Conservation (phyloP, 257 asterid genomes). For the Buddleja alternifolia region DNA sequence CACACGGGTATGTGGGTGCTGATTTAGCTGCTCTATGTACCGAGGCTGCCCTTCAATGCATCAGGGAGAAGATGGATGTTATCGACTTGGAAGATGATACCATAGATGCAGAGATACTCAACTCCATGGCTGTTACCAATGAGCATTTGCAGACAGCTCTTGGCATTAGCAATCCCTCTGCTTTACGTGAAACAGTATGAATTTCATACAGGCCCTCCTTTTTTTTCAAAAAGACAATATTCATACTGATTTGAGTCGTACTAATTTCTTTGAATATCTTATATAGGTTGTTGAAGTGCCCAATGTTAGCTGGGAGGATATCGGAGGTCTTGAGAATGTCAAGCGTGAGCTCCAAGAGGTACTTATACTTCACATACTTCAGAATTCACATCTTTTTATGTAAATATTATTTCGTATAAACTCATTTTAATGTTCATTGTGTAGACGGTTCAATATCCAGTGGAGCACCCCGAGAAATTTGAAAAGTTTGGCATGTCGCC, state of each 20-base stretch:
- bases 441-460: constrained; percentile 76
- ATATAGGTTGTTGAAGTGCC: constrained; percentile 69
- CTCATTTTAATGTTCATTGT: neutral
- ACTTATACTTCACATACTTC: neutral
- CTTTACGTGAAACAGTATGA: constrained; percentile 68
- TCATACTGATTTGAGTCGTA: neutral
- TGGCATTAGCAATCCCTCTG: constrained; percentile 73
- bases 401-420: constrained; percentile 6
- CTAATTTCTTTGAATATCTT: neutral
- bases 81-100: constrained; percentile 74
- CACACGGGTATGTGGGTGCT: constrained; percentile 77
- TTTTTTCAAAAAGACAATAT: neutral
- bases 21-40: constrained; percentile 76
- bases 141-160: constrained; percentile 73
- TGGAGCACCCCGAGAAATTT: constrained; percentile 71
- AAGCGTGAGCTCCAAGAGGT: constrained; percentile 72
- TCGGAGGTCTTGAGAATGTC: constrained; percentile 66
- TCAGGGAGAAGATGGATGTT: constrained; percentile 78
- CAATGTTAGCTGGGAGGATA: constrained; percentile 66
- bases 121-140: constrained; percentile 71
- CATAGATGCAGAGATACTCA: constrained; percentile 70
- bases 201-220: neutral
- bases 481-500: constrained; percentile 76
- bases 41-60: constrained; percentile 74
- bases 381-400: neutral